phyloP scores from a whole-genome alignment of 768 basidiomycete species.

The Cubamyces sp. region DNA sequence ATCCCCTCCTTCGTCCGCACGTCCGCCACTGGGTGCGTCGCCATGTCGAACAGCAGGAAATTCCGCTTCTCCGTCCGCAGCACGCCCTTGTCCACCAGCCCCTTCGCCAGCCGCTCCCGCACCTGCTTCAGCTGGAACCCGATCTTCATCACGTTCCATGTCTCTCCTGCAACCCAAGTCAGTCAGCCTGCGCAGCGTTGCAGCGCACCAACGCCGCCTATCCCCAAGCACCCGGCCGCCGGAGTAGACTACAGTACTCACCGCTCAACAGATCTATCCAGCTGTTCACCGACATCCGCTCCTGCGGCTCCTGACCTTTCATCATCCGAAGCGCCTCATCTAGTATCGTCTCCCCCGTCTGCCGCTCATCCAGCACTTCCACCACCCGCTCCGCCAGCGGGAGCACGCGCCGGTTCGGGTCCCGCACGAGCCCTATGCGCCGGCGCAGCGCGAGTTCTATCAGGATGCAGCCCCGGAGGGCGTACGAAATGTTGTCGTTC shows the following conservation, averaged over 20 bases:
- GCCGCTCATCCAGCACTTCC: constrained; percentile 89
- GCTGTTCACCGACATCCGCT: constrained; percentile 80
- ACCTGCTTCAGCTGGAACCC: constrained; percentile 99
- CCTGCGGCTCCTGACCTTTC: constrained; percentile 67
- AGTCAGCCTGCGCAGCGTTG: constrained; percentile 10
- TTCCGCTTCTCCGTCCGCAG: constrained; percentile 99
- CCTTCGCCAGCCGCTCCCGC: constrained; percentile 94
- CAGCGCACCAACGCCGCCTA: not conserved
- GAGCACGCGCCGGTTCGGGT: constrained; percentile 74
- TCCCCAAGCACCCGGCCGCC: not conserved
- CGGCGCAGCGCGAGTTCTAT: constrained; percentile 96
- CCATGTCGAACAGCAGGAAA: constrained; percentile 99
- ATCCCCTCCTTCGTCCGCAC: constrained; percentile 87
- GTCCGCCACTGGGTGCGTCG: constrained; percentile 97
- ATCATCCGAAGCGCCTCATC: constrained; percentile 98
- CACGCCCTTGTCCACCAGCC: constrained; percentile 97
- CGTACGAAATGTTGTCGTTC: constrained; percentile 99
- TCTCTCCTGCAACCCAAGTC: constrained; percentile 71
- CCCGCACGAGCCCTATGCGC: constrained; percentile 88
- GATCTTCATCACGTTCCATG: constrained; percentile 99
- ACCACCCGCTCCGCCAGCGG: constrained; percentile 82
- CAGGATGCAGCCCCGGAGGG: constrained; percentile 96
- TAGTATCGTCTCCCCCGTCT: constrained; percentile 94
- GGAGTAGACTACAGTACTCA: constrained; percentile 50
- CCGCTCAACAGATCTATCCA: constrained; percentile 97